phyloP scores from a whole-genome alignment of 2,329 filamentous ascomycete genomes.

The Cryphonectria nitschkei region DNA sequence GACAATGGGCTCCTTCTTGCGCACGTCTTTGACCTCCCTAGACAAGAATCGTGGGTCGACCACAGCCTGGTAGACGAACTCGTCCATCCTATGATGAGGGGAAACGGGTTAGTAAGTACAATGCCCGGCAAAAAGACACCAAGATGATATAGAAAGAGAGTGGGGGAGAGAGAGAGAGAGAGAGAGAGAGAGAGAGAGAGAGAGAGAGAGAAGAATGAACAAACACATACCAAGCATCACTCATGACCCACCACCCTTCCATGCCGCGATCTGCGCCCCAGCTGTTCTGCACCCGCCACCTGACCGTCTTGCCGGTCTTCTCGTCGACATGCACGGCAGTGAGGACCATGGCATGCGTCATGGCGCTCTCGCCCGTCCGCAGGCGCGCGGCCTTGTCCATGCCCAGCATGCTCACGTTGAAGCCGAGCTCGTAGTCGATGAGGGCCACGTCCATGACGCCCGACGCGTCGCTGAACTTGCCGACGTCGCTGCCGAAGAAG shows the following conservation, averaged over 20 bases:
- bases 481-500: constrained; percentile 89
- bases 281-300: constrained; percentile 88
- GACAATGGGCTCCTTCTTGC: constrained; percentile 71
- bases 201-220: not conserved
- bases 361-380: constrained; percentile 73
- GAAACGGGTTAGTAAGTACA: not conserved
- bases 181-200: not conserved
- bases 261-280: constrained; percentile 74
- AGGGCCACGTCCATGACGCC: constrained; percentile 83
- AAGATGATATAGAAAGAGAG: not conserved
- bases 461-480: constrained; percentile 73
- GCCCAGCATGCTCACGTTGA: constrained; percentile 73
- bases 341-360: constrained; percentile 94
- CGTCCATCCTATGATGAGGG: constrained; percentile 54
- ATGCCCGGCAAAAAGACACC: not conserved
- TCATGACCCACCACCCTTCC: constrained; percentile 90
- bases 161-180: not conserved
- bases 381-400: constrained; percentile 79
- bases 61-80: constrained; percentile 86
- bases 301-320: constrained; percentile 62
- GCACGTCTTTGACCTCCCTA: constrained; percentile 69
- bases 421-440: constrained; percentile 81
- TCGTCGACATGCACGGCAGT: constrained; percentile 81
- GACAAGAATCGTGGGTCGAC: constrained; percentile 72
- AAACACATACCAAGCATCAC: constrained; percentile 62